A percentile compares a stretch with the other conserved stretches of the same genome.
Conservation (phyloP, 257 asterid species). For the Haberlea rhodopensis region DNA sequence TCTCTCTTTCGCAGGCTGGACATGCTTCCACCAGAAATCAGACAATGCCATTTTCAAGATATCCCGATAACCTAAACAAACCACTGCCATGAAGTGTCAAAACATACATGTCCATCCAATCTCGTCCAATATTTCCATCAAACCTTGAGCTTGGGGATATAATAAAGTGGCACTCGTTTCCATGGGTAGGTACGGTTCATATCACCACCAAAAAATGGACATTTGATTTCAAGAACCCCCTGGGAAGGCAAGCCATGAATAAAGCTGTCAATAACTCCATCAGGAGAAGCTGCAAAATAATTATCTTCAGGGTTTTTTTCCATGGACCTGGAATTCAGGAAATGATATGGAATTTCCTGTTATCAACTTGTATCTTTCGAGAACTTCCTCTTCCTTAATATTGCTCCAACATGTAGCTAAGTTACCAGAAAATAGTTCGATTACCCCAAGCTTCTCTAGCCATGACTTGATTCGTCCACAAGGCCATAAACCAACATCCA, state of each 20-base stretch:
- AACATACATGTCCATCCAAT: constrained; percentile 82
- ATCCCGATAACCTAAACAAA: constrained; percentile 71
- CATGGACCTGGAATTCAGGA: constrained; percentile 60
- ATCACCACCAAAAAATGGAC: constrained; percentile 65
- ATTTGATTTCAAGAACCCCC: constrained; percentile 80
- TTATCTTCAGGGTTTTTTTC: constrained; percentile 37
- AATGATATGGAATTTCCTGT: constrained; percentile 48
- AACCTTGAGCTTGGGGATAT: constrained; percentile 86
- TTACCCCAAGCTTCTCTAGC: constrained; percentile 82
- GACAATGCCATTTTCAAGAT: constrained; percentile 50
- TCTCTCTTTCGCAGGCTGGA: constrained; percentile 71
- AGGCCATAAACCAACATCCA: constrained; percentile 79
- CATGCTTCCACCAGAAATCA: constrained; percentile 95
- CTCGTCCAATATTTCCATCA: constrained; percentile 86
- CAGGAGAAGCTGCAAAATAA: constrained; percentile 93
- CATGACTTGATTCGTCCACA: constrained; percentile 68
- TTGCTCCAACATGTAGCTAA: constrained; percentile 74
- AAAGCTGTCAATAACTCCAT: constrained; percentile 52
- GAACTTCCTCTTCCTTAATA: constrained; percentile 74
- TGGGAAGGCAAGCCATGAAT: constrained; percentile 44
- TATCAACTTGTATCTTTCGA: constrained; percentile 59
- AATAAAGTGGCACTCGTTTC: constrained; percentile 65
- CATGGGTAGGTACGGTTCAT: constrained; percentile 52
- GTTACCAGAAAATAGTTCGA: constrained; percentile 69
- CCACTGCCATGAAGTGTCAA: constrained; percentile 84